Base-by-base conservation (phyloP, 306 rosid genomes). In the Glycine latifolia region DNA sequence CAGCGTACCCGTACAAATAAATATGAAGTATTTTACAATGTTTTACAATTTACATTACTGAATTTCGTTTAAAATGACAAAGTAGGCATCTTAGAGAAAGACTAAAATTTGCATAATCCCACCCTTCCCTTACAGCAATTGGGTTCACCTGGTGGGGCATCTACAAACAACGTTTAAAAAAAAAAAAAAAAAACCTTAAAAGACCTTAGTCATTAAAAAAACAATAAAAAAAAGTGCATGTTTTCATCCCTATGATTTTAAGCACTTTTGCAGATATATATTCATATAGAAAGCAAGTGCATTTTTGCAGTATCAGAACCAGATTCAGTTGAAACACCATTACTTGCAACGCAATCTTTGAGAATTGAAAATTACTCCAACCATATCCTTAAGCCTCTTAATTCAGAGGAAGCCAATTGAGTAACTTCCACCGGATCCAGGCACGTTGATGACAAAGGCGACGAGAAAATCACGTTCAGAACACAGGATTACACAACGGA, bases 371-470 rank as follows among this genome's bases (percentile, higher is more conserved):
- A 17, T 35, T 77, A 26, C 31, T 0, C 31, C 31, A 26, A 6
- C 14, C 20, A 55, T 44, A 52, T 68, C 54, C 11, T 69, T 48
- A 69, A 78, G 12, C 77, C 73, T 43, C 67, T 11, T 26, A 26
- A 26, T 26, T 8, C 75, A 33, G 31, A 67, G 7, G 66, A 67
- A 73, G 35, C n/a, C 47, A 87, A 81, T 35, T 54, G 14, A 10
- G 44, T 4, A 44, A 58, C 75, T 77, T 79, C 68, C 75, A 58
- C 71, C 73, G 62, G 85, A 90, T 90, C 88, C 81, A 59, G 72
- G 26, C 41, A 76, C 54, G 68, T 39, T 49, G 67, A 39, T 44
- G 60, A 20, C 6, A 7, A 47, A 60, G 6, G 54, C 10, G 10
- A 46, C 59, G 56, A 20, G 68, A 48, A 39, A 74, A 77, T 31